Evolutionary conservation across 2,329 filamentous ascomycete genomes (phyloP).

Genomic region (Elsinoe batatas): DNA sequence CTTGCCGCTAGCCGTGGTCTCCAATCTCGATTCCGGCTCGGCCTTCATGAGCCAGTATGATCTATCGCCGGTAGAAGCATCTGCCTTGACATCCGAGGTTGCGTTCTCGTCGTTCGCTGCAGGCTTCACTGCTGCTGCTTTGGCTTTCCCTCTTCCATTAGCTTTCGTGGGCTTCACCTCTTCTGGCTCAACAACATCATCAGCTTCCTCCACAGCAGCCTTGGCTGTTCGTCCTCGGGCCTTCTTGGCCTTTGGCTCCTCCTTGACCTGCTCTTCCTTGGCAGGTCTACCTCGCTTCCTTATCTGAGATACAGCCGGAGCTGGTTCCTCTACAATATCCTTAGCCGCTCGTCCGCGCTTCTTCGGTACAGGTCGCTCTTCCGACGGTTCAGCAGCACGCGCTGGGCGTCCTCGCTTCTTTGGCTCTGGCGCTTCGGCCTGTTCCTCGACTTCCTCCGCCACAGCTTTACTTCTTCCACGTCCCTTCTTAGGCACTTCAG

Average conservation of each 20-base stretch:
- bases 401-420: slow-evolving; percentile 25
- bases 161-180: slow-evolving; percentile 4
- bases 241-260: slow-evolving; percentile 16
- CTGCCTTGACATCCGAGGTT: slow-evolving; percentile 1
- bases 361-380: slow-evolving; percentile 11
- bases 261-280: slow-evolving; percentile 16
- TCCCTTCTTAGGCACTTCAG: slow-evolving; percentile 11
- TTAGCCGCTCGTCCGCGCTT: slow-evolving; percentile 3
- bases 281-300: slow-evolving; percentile 24
- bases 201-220: slow-evolving; percentile 15
- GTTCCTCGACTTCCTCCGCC: neutral
- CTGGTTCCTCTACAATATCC: neutral
- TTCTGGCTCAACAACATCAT: slow-evolving; percentile 11
- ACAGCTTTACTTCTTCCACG: neutral
- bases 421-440: slow-evolving; percentile 10
- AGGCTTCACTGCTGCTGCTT: slow-evolving; percentile 6
- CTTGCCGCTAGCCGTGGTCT: slow-evolving; percentile 58
- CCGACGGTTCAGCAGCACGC: slow-evolving; percentile 16
- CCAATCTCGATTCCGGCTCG: slow-evolving; percentile 73
- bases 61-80: slow-evolving; percentile 15
- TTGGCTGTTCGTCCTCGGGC: slow-evolving; percentile 16
- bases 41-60: slow-evolving; percentile 43
- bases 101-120: slow-evolving; percentile 13
- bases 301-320: neutral
- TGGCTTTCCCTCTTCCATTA: slow-evolving; percentile 18